These are phyloP conservation scores for Pyrenochaeta sp. DNA, from an alignment of 2,329 filamentous ascomycete genomes.

Conservation along the genomic window DNA sequence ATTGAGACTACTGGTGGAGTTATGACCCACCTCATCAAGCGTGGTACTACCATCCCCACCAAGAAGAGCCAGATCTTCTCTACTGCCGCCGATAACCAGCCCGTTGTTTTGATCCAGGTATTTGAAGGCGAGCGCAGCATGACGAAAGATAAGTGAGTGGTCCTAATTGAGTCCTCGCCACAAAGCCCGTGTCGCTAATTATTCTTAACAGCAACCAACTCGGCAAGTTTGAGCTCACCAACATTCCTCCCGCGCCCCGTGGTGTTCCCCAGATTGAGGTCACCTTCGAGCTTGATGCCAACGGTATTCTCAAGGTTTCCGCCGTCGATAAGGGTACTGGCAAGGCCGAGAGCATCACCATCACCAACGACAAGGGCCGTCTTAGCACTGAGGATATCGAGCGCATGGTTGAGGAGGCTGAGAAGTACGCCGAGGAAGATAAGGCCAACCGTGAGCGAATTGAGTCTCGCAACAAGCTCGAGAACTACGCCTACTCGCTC, in stretches of 20 bases:
- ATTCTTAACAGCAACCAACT: constrained; percentile 82
- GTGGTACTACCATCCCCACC: constrained; percentile 93
- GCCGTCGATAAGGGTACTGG: constrained; percentile 98
- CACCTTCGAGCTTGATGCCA: constrained; percentile 95
- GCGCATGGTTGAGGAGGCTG: constrained; percentile 97
- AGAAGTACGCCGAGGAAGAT: constrained; percentile 99
- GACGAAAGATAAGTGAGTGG: constrained; percentile 73
- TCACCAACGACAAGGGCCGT: constrained; percentile 99
- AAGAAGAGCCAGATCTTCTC: constrained; percentile 99
- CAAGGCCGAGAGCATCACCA: constrained; percentile 96
- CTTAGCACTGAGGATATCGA: constrained; percentile 97
- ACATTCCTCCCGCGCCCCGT: constrained; percentile 92
- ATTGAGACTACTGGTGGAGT: constrained; percentile 97
- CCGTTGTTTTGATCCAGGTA: constrained; percentile 92
- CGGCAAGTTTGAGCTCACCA: constrained; percentile 97
- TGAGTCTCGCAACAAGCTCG: constrained; percentile 92
- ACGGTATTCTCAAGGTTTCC: constrained; percentile 96
- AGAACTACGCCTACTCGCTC: constrained; percentile 98
- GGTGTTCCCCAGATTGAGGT: constrained; percentile 99
- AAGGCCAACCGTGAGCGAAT: constrained; percentile 98
- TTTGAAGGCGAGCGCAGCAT: constrained; percentile 92
- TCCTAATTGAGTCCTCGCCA: constrained; percentile 1
- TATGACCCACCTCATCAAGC: constrained; percentile 95
- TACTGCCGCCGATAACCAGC: constrained; percentile 95
- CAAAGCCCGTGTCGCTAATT: neutral